These are phyloP conservation scores for Aspergillus sp. DNA, from an alignment of 2,329 filamentous ascomycete genomes.

Conservation along the genomic window DNA sequence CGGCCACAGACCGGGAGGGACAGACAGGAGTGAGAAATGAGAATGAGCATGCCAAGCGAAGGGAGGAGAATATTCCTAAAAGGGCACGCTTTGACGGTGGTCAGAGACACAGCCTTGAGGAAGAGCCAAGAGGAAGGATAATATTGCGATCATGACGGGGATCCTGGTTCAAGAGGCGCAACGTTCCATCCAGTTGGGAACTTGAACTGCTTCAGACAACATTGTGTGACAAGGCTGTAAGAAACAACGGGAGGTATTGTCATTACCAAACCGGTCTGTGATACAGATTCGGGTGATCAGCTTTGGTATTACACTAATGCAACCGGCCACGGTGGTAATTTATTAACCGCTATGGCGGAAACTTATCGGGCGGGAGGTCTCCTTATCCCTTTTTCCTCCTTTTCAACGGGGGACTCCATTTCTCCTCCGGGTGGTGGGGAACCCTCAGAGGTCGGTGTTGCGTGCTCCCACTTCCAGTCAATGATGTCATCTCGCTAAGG, in stretches of 20 bases:
- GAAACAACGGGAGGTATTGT: conserved; percentile 8
- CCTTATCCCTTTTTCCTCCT: background rate
- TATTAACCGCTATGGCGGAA: conserved; percentile 22
- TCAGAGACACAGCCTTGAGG: background rate
- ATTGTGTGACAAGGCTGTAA: conserved; percentile 5
- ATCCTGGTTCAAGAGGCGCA: conserved; percentile 25
- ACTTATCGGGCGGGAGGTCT: background rate
- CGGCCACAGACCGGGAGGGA: background rate
- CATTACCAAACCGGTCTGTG: conserved; percentile 11
- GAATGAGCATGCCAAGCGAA: background rate
- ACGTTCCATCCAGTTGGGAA: conserved; percentile 30
- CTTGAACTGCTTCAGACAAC: background rate
- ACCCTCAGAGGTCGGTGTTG: conserved; percentile 7
- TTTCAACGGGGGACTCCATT: conserved; percentile 4
- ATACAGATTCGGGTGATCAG: background rate
- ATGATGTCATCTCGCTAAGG: conserved; percentile 22
- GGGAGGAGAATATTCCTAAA: background rate
- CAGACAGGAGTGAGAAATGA: background rate
- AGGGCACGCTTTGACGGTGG: background rate
- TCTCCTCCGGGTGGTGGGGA: conserved; percentile 11
- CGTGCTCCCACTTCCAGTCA: conserved; percentile 10
- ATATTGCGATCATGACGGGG: conserved; percentile 11
- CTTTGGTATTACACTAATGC: conserved; percentile 17
- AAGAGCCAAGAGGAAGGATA: background rate
- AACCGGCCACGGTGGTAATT: conserved; percentile 15